These are phyloP conservation scores for Hypomontagnella monticulosa DNA, from an alignment of 495 filamentous ascomycete species.

Conservation along the genomic window DNA sequence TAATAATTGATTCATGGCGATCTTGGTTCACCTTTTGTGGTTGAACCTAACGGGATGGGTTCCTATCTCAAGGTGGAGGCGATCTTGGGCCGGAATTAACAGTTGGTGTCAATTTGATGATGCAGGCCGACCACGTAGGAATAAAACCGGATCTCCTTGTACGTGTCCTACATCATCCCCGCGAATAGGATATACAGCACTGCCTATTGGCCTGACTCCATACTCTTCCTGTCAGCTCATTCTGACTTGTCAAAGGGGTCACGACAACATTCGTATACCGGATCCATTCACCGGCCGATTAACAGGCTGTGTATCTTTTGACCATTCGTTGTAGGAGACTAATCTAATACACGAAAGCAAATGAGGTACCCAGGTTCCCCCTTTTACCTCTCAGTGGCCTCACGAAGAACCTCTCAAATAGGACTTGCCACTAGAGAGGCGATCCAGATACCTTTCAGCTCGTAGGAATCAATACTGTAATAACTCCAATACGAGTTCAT, in stretches of 20 bases:
- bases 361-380: no score
- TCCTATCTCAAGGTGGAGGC: conserved; percentile 18
- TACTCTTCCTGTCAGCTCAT: neutral
- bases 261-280: neutral
- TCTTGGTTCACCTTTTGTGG: conserved; percentile 22
- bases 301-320: neutral
- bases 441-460: no score
- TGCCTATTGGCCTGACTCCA: conserved; percentile 6
- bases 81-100: conserved; percentile 25
- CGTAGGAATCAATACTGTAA: no score
- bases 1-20: conserved; percentile 21
- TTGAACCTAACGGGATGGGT: conserved; percentile 21
- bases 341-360: no score
- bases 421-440: no score
- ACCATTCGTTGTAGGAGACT: no score
- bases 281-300: neutral
- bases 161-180: conserved; percentile 11
- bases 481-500: no score
- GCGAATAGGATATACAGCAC: conserved; percentile 8
- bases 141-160: conserved; percentile 13
- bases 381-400: no score
- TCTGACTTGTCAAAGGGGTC: neutral
- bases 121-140: conserved; percentile 20
- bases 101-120: conserved; percentile 27
- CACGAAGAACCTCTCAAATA: no score